Conservation (phyloP, 2,329 filamentous ascomycete species). For the Sporothrix curviconia region DNA sequence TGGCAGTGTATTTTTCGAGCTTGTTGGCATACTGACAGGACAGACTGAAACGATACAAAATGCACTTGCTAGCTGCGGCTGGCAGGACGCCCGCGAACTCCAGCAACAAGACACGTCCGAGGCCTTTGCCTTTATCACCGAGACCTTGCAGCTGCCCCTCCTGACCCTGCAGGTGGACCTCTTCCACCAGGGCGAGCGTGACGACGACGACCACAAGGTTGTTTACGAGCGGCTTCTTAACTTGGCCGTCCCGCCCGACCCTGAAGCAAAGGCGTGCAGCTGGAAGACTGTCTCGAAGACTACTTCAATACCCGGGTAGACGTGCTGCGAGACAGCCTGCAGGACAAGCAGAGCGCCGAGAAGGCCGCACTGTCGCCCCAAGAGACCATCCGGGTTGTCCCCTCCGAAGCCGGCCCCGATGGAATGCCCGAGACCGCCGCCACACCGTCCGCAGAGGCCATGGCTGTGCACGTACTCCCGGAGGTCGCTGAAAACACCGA, state of each 20-base stretch:
- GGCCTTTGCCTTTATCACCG: slow-evolving; percentile 91
- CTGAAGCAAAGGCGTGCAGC: slow-evolving; percentile 62
- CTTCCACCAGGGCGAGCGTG: slow-evolving; percentile 77
- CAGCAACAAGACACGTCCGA: slow-evolving; percentile 93
- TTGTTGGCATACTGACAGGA: neutral
- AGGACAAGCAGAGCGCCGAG: slow-evolving; percentile 42
- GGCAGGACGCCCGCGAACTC: slow-evolving; percentile 70
- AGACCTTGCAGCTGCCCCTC: slow-evolving; percentile 77
- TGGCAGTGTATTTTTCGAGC: neutral
- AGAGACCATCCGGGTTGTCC: slow-evolving; percentile 31
- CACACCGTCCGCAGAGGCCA: too few species aligned
- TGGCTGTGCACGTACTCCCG: too few species aligned
- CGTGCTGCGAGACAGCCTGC: slow-evolving; percentile 65
- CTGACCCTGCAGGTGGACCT: slow-evolving; percentile 90
- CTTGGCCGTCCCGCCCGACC: slow-evolving; percentile 75
- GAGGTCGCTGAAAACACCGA: too few species aligned
- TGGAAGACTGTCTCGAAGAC: slow-evolving; percentile 86
- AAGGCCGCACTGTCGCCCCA: slow-evolving; percentile 20
- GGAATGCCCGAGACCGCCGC: neutral
- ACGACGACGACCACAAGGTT: slow-evolving; percentile 86
- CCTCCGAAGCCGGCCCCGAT: slow-evolving; percentile 22
- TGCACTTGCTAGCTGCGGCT: slow-evolving; percentile 76
- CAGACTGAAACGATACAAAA: slow-evolving; percentile 55
- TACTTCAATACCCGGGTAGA: slow-evolving; percentile 95
- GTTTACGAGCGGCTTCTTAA: slow-evolving; percentile 87